A percentile compares a stretch with the other conserved stretches of the same genome.
Evolutionary conservation across 371 early-diverging fungal genomes (phyloP).

Genomic region (Lichtheimia corymbifera): DNA sequence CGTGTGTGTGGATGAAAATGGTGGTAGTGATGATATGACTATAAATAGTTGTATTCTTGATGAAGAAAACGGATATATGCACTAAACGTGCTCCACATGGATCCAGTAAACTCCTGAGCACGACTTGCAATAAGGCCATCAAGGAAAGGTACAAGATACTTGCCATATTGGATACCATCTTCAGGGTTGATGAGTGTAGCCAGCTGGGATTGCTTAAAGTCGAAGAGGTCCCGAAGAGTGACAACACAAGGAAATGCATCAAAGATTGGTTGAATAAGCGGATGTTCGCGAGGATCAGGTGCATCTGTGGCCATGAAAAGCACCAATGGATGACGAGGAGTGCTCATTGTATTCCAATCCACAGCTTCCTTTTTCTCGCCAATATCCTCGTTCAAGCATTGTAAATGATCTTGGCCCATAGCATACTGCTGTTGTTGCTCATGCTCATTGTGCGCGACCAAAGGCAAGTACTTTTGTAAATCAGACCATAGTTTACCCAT

Average conservation of each 20-base stretch:
- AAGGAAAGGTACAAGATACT: conserved; percentile 44
- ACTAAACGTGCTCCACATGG: conserved; percentile 36
- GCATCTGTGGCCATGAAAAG: conserved; percentile 51
- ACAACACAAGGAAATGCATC: conserved; percentile 41
- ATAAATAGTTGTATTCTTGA: conserved; percentile 3
- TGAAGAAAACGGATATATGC: conserved; percentile 31
- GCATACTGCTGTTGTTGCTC: conserved; percentile 1
- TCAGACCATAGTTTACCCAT: conserved; percentile 30
- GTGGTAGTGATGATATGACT: no score
- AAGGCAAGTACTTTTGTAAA: conserved; percentile 29
- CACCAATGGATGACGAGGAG: conserved; percentile 24
- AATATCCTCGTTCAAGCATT: conserved; percentile 12
- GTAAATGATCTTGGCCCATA: no score
- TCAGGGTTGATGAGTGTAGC: conserved; percentile 32
- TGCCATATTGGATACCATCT: conserved; percentile 34
- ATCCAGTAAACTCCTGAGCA: conserved; percentile 33
- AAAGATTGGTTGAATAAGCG: conserved; percentile 18
- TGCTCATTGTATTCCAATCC: conserved; percentile 17
- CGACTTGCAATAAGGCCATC: conserved; percentile 48
- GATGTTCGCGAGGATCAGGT: conserved; percentile 23
- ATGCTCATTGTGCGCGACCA: conserved; percentile 13
- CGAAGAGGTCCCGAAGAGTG: conserved; percentile 37
- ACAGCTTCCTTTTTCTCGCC: conserved; percentile 13
- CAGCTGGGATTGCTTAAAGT: conserved; percentile 24
- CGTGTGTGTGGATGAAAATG: no score